phyloP scores from a whole-genome alignment of 2,329 filamentous ascomycete genomes.

The Nothophaeocryptopus gaeumannii region DNA sequence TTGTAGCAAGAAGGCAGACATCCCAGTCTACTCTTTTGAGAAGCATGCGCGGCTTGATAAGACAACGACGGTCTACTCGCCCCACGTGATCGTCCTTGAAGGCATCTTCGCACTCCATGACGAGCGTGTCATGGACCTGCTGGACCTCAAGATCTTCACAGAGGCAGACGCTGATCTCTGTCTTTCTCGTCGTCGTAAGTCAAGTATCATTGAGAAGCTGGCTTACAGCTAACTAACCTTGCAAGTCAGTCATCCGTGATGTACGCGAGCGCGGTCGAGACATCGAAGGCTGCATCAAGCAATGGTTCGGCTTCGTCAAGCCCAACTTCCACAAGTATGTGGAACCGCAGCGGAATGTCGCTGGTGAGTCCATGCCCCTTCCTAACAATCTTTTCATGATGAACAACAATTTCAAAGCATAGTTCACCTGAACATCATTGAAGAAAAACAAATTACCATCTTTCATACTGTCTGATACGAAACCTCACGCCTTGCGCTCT shows the following conservation, averaged over 20 bases:
- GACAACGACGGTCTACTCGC: constrained; percentile 90
- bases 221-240: constrained; percentile 42
- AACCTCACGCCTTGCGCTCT: not conserved
- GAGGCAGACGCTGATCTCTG: constrained; percentile 95
- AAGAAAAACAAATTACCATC: constrained; percentile 37
- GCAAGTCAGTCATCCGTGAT: constrained; percentile 69
- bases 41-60: constrained; percentile 77
- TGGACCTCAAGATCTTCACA: constrained; percentile 97
- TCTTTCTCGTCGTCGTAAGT: constrained; percentile 77
- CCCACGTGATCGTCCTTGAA: constrained; percentile 91
- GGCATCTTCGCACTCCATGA: constrained; percentile 96
- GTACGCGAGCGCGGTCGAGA: constrained; percentile 85
- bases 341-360: constrained; percentile 83
- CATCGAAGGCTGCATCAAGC: constrained; percentile 93
- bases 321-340: constrained; percentile 95
- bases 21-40: constrained; percentile 92
- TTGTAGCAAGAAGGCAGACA: constrained; percentile 75
- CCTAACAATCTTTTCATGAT: constrained; percentile 27
- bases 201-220: constrained; percentile 61
- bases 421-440: constrained; percentile 41
- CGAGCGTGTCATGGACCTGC: constrained; percentile 73
- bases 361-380: constrained; percentile 53
- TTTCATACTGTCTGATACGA: constrained; percentile 37
- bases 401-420: constrained; percentile 38
- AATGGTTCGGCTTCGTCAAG: constrained; percentile 96